Evolutionary conservation across 306 rosid species (phyloP), one percentile per base, ranked within the genome.

Genomic region (Spatholobus suberectus): DNA sequence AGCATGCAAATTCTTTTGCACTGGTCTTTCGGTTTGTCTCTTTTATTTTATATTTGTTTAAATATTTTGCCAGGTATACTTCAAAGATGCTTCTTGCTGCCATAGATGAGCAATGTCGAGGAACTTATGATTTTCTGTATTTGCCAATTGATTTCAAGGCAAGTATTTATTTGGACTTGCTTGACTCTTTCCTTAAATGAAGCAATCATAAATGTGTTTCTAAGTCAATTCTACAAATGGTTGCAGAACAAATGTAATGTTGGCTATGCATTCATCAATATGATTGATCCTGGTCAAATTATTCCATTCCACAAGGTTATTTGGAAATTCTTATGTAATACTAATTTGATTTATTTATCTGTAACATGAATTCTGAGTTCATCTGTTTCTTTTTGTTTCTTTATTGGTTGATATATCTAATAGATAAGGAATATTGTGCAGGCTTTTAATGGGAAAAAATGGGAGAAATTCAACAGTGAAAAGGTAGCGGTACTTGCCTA

Each of bases 381-480:
- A 51, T 79, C 27, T 57, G 27, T 46, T 81, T 63, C 47, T 41
- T 13, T 5, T 71, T 52, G 67, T 49, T 61, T 83, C 49, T 81
- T 54, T 46, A 4, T 29, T 43, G 37, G 14, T 75, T 76, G 59
- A 59, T 58, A 73, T 85, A 82, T 73, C 81, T 79, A 70, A 81
- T 70, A 43, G 55, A 68, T 54, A 54, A 69, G 41, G 23, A 78
- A 41, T 49, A 32, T 78, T 44, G 17, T 85, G 82, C 90, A 93
- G 97, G 94, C 97, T 74, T 93, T 93, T 82, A 84, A 91, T 72
- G 97, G 97, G 35, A 93, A 93, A 81, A 93, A 91, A 70, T 93
- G 97, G 97, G 97, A 93, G 90, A 93, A 93, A 86, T 93, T 93
- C 34, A 93, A 93, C 89, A 93, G 97, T 80, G 97, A 93, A 90